A percentile compares a stretch with the other conserved stretches of the same genome.
Evolutionary conservation across 495 filamentous ascomycete genomes (phyloP).

Genomic region (Cetradonia linearis): DNA sequence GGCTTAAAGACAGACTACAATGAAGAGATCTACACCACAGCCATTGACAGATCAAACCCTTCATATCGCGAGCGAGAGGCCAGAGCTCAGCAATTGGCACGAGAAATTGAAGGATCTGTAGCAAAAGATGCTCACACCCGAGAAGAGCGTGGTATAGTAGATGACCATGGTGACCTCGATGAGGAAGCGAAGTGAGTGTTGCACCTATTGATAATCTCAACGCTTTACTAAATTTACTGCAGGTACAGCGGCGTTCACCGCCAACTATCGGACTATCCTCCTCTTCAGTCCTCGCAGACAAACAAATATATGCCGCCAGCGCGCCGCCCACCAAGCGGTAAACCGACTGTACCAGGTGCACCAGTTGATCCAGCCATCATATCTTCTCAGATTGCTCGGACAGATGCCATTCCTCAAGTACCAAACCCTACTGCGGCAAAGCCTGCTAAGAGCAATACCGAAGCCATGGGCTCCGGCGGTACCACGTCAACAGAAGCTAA

Average conservation of each 20-base stretch:
- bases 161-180: slow-evolving; percentile 56
- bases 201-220: slow-evolving; percentile 1
- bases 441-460: slow-evolving; percentile 24
- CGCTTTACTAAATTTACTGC: slow-evolving; percentile 10
- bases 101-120: slow-evolving; percentile 71
- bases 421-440: slow-evolving; percentile 24
- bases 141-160: slow-evolving; percentile 72
- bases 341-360: slow-evolving; percentile 59
- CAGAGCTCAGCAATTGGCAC: slow-evolving; percentile 70
- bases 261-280: slow-evolving; percentile 54
- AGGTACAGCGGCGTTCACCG: slow-evolving; percentile 90
- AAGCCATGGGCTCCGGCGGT: slow-evolving; percentile 15
- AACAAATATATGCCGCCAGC: slow-evolving; percentile 89
- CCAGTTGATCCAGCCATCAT: slow-evolving; percentile 78
- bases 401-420: slow-evolving; percentile 34
- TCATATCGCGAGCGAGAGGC: slow-evolving; percentile 66
- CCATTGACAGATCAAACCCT: slow-evolving; percentile 72
- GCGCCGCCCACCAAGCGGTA: slow-evolving; percentile 62
- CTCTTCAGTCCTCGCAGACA: slow-evolving; percentile 48
- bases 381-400: slow-evolving; percentile 54
- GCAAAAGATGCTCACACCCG: slow-evolving; percentile 68
- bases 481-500: slow-evolving; percentile 5
- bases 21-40: slow-evolving; percentile 88
- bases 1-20: slow-evolving; percentile 81
- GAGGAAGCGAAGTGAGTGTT: slow-evolving; percentile 78